Base-by-base conservation (phyloP, 805 yeast species). In the Pichia gijzeniarum region DNA sequence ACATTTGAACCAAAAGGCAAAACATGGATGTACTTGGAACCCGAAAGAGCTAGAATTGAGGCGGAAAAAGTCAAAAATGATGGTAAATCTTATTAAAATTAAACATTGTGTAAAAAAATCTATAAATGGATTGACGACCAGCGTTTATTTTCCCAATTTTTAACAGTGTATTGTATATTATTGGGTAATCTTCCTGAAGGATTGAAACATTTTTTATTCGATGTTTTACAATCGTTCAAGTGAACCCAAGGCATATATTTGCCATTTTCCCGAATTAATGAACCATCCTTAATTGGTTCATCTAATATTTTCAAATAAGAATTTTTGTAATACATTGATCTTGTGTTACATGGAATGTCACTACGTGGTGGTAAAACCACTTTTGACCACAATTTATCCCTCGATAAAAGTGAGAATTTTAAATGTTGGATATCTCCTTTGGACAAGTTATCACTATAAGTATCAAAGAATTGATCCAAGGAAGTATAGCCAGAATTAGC, bases 61-160 rank as follows among this genome's bases (percentile, higher is more conserved):
- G 89, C 91, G 17, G 86, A 79, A 52, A 82, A 80, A 53, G 91
- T 85, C 37, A 86, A 84, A 44, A 77, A 80, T 46, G 93, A 85
- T 65, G 95, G 95, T 35, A 13, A 13, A 30, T 9, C 7, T 6
- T 25, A 25, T 25, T 22, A 16, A 28, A 35, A 28, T 8, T 41
- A 41, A n/a, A 35, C 18, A 38, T 32, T 21, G 18, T 17, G 33
- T 18, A 16, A 17, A n/a, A 33, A 20, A 38, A 30, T 33, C 28
- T 41, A 31, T 39, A 39, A 27, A 27, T 10, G 16, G 31, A 20
- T 34, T 9, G 39, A 34, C 31, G 38, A 41, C 79, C 79, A 74
- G 43, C 76, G 54, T 42, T 66, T 56, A 50, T 74, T 69, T 46
- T 66, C 63, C 77, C 79, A 74, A 6, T 77, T 77, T 51, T 70